Conservation (phyloP, 108 stramenopile genomes). For the Skeletonema grethae region DNA sequence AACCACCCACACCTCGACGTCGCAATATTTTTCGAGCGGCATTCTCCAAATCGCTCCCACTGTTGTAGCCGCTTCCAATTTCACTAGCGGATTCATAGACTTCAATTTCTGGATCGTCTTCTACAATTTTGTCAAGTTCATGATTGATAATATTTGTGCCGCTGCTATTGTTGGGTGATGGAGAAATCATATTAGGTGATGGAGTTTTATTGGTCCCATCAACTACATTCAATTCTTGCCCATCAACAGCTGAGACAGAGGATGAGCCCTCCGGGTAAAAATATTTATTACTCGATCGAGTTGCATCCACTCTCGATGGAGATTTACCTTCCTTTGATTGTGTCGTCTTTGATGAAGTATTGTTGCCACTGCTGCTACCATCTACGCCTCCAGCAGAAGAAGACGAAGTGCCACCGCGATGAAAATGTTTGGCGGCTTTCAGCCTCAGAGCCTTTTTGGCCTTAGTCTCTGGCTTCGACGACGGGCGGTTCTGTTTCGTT, state of each 20-base stretch:
- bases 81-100: not conserved
- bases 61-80: conserved; percentile 10
- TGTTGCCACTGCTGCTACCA: not conserved
- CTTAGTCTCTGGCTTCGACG: not conserved
- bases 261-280: not conserved
- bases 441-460: conserved; percentile 16
- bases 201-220: not conserved
- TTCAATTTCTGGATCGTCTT: conserved; percentile 16
- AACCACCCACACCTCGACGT: not conserved
- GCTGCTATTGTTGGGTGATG: not conserved
- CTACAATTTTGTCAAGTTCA: not conserved
- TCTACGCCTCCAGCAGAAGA: not conserved
- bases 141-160: not conserved
- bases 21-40: conserved; percentile 38
- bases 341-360: not conserved
- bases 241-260: not conserved
- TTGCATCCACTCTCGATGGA: not conserved
- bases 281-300: not conserved
- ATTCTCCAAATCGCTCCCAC: conserved; percentile 29
- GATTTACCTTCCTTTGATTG: not conserved
- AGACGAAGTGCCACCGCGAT: not conserved
- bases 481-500: not conserved
- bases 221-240: not conserved
- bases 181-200: not conserved
- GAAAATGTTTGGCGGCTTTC: conserved; percentile 21